Evolutionary conservation across 495 filamentous ascomycete genomes (phyloP), one percentile per base, ranked within the genome.

Genomic region (Aspergillus conjunctus): DNA sequence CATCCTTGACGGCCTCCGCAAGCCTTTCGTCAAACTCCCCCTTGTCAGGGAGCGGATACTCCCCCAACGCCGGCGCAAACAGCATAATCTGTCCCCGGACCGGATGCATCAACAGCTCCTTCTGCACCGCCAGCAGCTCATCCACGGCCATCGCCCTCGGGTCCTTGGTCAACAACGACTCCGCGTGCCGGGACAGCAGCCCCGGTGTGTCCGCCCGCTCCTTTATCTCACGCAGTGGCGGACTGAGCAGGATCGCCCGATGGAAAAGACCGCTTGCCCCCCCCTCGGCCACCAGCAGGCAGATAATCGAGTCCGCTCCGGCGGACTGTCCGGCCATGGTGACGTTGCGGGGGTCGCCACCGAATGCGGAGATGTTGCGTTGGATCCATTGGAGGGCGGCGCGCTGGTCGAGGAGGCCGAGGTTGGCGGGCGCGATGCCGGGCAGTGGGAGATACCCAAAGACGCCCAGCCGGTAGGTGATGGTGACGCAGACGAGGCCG

Each of bases 261-360:
- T 15, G 15, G 8, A 52, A 52, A n/a, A 52, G 31, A 7, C 32
- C 26, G 26, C 34, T 17, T 11, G 43, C 14, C 43, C 43, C 43
- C 43, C 18, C 43, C 15, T n/a, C n/a, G n/a, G 43, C 12, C 43
- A 46, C 43, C 12, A 46, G 18, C 3, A 46, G 18, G 18, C 43
- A 46, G 9, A 46, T 46, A 33, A 52, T 52, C 22, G 26, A 4
- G 22, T 52, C 50, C 3, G 50, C 66, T 4, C 84, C 81, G 4
- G 83, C 83, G 31, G 75, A 79, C 39, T 78, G 73, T 10, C 80
- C 81, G 56, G 76, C 73, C 7, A 78, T 70, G 0, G 77, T 82
- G 7, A 82, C 75, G 7, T 77, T 71, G 8, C 59, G 57, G 15
- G 76, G 69, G 63, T 80, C 74, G 2, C 81, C 81, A 17, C 79